Evolutionary conservation across 768 basidiomycete genomes (phyloP).

Genomic region (Kwoniella mangroviensis): DNA sequence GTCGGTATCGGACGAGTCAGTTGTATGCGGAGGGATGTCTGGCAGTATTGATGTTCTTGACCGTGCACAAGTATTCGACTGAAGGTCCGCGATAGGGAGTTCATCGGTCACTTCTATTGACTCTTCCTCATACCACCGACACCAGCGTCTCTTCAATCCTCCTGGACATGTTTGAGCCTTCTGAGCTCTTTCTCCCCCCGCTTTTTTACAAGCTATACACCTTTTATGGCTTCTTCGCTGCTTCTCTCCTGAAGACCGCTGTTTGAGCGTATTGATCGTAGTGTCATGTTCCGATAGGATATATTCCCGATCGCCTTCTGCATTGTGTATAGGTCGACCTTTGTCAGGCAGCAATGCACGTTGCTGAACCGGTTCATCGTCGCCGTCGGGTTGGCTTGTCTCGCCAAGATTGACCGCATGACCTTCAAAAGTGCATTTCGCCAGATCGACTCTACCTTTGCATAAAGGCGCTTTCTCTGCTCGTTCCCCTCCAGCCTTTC

Average conservation of each 20-base stretch:
- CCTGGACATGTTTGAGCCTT: constrained; percentile 10
- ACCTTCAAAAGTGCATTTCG: constrained; percentile 3
- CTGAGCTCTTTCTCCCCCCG: constrained; percentile 16
- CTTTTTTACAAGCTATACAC: constrained; percentile 13
- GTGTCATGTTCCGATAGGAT: neutral
- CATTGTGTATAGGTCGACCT: neutral
- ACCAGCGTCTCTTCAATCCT: neutral
- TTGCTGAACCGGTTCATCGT: neutral
- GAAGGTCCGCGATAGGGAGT: neutral
- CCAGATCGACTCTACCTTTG: neutral
- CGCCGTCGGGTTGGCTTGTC: neutral
- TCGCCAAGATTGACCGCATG: neutral
- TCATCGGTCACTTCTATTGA: neutral
- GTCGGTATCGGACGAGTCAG: neutral
- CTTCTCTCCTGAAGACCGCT: neutral
- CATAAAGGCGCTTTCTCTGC: constrained; percentile 14
- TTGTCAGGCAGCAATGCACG: neutral
- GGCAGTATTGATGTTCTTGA: neutral
- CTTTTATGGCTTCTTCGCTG: neutral
- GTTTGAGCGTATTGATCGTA: neutral
- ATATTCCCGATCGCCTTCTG: neutral
- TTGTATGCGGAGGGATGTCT: neutral
- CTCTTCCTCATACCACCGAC: neutral
- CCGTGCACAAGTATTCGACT: neutral
- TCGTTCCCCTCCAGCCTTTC: constrained; percentile 16